phyloP scores from a whole-genome alignment of 2,329 filamentous ascomycete species.

The Madurella fahalii region DNA sequence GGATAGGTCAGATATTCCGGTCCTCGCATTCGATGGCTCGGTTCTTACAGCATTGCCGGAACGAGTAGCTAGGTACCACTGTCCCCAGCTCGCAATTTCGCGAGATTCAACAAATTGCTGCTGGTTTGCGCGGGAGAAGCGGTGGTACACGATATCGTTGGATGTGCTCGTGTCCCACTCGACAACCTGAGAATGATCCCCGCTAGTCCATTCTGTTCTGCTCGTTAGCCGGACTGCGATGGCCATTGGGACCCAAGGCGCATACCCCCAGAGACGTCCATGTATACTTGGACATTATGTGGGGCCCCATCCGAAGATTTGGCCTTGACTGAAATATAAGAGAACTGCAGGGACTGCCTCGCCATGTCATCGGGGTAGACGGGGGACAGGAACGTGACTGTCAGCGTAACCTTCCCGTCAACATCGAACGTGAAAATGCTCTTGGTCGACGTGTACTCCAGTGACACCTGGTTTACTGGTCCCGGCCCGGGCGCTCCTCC shows the following conservation, averaged over 20 bases:
- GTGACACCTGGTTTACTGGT: slow-evolving; percentile 56
- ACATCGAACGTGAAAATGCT: slow-evolving; percentile 67
- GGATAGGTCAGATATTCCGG: background rate
- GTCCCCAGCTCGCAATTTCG: slow-evolving; percentile 78
- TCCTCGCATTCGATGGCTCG: background rate
- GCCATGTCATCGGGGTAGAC: slow-evolving; percentile 62
- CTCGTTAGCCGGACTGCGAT: background rate
- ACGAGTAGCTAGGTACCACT: slow-evolving; percentile 69
- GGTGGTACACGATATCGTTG: slow-evolving; percentile 58
- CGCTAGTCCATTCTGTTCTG: slow-evolving; percentile 64
- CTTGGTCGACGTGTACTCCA: slow-evolving; percentile 67
- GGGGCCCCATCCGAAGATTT: slow-evolving; percentile 56
- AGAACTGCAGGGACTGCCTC: slow-evolving; percentile 65
- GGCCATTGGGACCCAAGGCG: background rate
- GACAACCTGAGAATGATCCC: slow-evolving; percentile 51
- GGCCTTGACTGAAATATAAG: slow-evolving; percentile 64
- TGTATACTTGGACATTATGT: slow-evolving; percentile 67
- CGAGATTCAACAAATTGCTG: slow-evolving; percentile 61
- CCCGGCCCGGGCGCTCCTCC: slow-evolving; percentile 48
- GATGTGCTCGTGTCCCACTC: slow-evolving; percentile 57
- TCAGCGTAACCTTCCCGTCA: slow-evolving; percentile 57
- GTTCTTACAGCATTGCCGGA: slow-evolving; percentile 42
- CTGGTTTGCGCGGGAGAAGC: slow-evolving; percentile 57
- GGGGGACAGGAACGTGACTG: slow-evolving; percentile 66
- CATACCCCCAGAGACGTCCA: slow-evolving; percentile 66